A percentile compares a stretch with the other conserved stretches of the same genome.
Conservation (phyloP, 2,329 filamentous ascomycete species). For the Myotisia sp. region DNA sequence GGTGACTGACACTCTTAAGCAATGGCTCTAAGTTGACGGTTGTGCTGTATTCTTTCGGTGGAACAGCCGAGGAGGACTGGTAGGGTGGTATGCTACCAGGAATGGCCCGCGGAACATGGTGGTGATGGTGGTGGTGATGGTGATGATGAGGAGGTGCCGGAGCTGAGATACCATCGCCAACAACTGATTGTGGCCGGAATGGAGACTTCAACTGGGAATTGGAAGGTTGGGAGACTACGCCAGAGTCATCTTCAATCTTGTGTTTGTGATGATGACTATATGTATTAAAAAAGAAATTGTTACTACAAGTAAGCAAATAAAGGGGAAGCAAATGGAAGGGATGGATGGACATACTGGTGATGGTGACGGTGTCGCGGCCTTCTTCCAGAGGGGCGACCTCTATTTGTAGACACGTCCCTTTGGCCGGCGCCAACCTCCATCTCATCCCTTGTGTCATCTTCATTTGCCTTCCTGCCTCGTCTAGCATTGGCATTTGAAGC, state of each 20-base stretch:
- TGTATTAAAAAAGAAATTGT: conserved; percentile 12
- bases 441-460: conserved; percentile 54
- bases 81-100: conserved; percentile 12
- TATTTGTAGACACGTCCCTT: conserved; percentile 45
- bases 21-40: conserved; percentile 56
- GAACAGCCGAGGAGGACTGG: conserved; percentile 16
- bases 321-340: conserved; percentile 25
- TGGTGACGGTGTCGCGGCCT: conserved; percentile 41
- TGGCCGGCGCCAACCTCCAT: conserved; percentile 52
- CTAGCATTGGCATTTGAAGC: conserved; percentile 36
- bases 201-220: conserved; percentile 13
- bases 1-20: conserved; percentile 54
- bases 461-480: conserved; percentile 54
- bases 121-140: conserved; percentile 34
- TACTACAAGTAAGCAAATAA: conserved; percentile 8
- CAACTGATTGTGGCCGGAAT: conserved; percentile 13
- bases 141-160: conserved; percentile 22
- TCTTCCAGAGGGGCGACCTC: conserved; percentile 51
- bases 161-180: conserved; percentile 2
- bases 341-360: conserved; percentile 49
- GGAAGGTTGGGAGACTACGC: conserved; percentile 11
- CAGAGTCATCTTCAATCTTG: conserved; percentile 37
- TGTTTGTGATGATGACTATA: conserved; percentile 42
- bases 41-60: conserved; percentile 45
- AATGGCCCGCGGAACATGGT: conserved; percentile 19